Percentiles rank a stretch among this genome's conserved stretches.
phyloP scores from a whole-genome alignment of 129 eudicot species.

The Apium graveolens region DNA sequence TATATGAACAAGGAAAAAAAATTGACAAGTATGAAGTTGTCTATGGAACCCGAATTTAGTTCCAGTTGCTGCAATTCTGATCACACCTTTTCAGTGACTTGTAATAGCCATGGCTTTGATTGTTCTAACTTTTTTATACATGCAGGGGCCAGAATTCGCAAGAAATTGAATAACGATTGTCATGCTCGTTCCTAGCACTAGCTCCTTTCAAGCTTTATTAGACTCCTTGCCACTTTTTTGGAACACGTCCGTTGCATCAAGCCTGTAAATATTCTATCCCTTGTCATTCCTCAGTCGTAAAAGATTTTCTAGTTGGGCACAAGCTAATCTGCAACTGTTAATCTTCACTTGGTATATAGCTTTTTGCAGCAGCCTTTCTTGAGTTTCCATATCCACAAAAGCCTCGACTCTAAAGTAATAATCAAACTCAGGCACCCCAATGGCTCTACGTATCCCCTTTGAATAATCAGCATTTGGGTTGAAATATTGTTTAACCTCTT shows the following conservation, averaged over 20 bases:
- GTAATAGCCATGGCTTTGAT: background rate
- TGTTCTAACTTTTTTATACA: background rate
- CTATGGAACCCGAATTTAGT: background rate
- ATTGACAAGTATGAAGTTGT: background rate
- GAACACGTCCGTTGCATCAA: background rate
- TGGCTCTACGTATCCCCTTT: slow-evolving; percentile 2
- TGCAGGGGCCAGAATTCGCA: background rate
- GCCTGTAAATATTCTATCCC: slow-evolving; percentile 12
- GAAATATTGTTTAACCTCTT: slow-evolving; percentile 2
- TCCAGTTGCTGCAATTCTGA: background rate
- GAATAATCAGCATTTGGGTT: slow-evolving; percentile 13
- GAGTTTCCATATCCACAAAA: background rate
- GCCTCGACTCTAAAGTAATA: slow-evolving; percentile 4
- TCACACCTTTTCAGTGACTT: background rate
- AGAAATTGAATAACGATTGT: background rate
- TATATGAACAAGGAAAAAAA: background rate
- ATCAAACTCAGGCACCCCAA: slow-evolving; percentile 17
- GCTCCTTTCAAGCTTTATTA: slow-evolving; percentile 3
- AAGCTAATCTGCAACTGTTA: slow-evolving; percentile 11
- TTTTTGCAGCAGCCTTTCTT: background rate
- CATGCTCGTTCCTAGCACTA: background rate
- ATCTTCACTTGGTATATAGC: slow-evolving; percentile 2
- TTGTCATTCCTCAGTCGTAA: background rate
- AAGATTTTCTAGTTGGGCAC: slow-evolving; percentile 3
- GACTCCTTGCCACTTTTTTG: background rate